Conservation (phyloP, 2,329 filamentous ascomycete genomes). For the Teratosphaeria epicoccoides region DNA sequence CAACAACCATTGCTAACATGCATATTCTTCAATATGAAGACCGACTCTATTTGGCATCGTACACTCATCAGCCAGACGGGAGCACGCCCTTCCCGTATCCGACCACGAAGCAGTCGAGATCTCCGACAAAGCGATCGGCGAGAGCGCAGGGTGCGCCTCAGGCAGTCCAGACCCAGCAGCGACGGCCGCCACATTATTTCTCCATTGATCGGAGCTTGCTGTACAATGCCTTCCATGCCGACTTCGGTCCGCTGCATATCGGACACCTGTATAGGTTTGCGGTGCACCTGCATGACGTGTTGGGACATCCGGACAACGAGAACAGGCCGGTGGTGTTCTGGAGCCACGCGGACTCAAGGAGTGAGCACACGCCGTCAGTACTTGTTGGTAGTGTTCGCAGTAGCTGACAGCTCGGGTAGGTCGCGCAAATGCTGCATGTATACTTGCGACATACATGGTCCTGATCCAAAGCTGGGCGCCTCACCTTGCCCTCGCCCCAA, state of each 20-base stretch:
- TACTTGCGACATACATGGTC: slow-evolving; percentile 97
- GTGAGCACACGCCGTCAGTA: slow-evolving; percentile 32
- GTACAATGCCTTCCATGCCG: slow-evolving; percentile 97
- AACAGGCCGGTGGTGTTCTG: slow-evolving; percentile 89
- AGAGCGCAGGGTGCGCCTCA: slow-evolving; percentile 51
- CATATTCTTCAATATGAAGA: slow-evolving; percentile 46
- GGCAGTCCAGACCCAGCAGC: slow-evolving; percentile 31
- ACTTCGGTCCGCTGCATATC: slow-evolving; percentile 95
- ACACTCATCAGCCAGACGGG: slow-evolving; percentile 67
- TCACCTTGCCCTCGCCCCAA: slow-evolving; percentile 86
- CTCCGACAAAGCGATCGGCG: slow-evolving; percentile 66
- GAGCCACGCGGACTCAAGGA: slow-evolving; percentile 83
- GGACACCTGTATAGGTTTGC: slow-evolving; percentile 95
- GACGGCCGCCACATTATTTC: slow-evolving; percentile 71
- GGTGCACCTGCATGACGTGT: slow-evolving; percentile 86
- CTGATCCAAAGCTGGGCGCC: slow-evolving; percentile 96
- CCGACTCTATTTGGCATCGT: slow-evolving; percentile 88
- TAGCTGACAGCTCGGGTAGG: slow-evolving; percentile 42
- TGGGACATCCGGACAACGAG: slow-evolving; percentile 84
- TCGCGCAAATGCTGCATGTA: slow-evolving; percentile 84
- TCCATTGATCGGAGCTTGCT: slow-evolving; percentile 73
- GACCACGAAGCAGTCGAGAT: slow-evolving; percentile 43
- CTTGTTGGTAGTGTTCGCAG: background rate
- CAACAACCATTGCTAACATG: slow-evolving; percentile 19
- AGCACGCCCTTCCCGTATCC: slow-evolving; percentile 82